Evolutionary conservation across 2,329 filamentous ascomycete genomes (phyloP).

Genomic region (Alternaria brassicae): DNA sequence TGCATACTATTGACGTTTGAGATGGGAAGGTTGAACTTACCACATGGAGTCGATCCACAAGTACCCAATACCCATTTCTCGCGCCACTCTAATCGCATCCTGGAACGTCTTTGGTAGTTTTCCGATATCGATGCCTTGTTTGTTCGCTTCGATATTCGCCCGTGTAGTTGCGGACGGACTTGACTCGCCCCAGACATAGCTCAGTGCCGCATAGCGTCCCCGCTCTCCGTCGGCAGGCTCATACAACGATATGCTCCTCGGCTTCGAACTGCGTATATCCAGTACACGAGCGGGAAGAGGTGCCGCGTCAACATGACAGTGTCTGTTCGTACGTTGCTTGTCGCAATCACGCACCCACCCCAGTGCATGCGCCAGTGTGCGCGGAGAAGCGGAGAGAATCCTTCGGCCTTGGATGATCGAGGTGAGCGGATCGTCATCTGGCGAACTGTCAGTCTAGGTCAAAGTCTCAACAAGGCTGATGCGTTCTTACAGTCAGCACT

Average conservation of each 20-base stretch:
- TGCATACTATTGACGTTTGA: background rate
- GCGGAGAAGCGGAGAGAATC: background rate
- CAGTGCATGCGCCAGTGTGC: background rate
- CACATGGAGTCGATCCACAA: conserved; percentile 4
- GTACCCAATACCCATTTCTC: background rate
- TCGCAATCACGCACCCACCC: background rate
- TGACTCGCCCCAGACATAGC: background rate
- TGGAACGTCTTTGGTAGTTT: background rate
- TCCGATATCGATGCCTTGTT: background rate
- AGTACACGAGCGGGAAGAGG: background rate
- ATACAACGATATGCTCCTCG: background rate
- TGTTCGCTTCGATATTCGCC: background rate
- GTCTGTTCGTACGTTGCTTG: background rate
- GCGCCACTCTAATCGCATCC: background rate
- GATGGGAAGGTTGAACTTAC: background rate
- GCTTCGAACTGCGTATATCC: background rate
- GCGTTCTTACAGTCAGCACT: background rate
- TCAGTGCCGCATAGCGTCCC: background rate
- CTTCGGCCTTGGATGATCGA: background rate
- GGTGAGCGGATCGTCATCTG: background rate
- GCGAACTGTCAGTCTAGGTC: background rate
- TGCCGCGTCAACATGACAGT: background rate
- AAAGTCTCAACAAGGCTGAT: background rate
- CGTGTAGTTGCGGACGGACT: background rate
- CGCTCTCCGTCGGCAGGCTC: background rate